These are phyloP conservation scores for Scutellospora calospora DNA, from an alignment of 371 early-diverging fungal species.

Conservation along the genomic window DNA sequence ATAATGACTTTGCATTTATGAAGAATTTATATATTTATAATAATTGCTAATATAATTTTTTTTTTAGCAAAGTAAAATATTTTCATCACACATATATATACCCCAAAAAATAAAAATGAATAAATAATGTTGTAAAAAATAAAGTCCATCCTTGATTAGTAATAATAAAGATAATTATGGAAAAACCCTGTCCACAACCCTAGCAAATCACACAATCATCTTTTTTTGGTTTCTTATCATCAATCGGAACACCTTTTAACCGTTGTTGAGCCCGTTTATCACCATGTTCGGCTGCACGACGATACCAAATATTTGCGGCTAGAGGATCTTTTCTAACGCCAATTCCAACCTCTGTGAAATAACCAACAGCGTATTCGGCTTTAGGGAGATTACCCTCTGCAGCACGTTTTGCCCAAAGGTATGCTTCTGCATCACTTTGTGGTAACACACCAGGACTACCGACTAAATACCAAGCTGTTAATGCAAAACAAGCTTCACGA, in stretches of 20 bases:
- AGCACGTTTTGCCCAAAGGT: conserved; percentile 86
- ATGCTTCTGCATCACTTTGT: conserved; percentile 90
- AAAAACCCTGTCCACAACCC: no score
- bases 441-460: conserved; percentile 80
- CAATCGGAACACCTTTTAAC: conserved; percentile 51
- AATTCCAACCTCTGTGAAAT: conserved; percentile 86
- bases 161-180: no score
- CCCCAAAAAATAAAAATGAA: no score
- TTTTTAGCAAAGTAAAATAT: no score
- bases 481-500: conserved; percentile 87
- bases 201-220: conserved; percentile 50
- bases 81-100: no score
- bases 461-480: conserved; percentile 92
- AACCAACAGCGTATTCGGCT: conserved; percentile 91
- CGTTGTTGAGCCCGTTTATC: conserved; percentile 81
- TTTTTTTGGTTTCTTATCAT: conserved; percentile 49
- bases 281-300: conserved; percentile 81
- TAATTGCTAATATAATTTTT: no score
- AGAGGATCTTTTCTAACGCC: conserved; percentile 73
- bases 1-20: no score
- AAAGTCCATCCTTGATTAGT: no score
- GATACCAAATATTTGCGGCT: conserved; percentile 84
- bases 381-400: conserved; percentile 88
- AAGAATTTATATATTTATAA: no score
- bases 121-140: no score